Evolutionary conservation across 139 green algal genomes (phyloP), one percentile per base, ranked within the genome.

Genomic region (Trebouxia sp.): DNA sequence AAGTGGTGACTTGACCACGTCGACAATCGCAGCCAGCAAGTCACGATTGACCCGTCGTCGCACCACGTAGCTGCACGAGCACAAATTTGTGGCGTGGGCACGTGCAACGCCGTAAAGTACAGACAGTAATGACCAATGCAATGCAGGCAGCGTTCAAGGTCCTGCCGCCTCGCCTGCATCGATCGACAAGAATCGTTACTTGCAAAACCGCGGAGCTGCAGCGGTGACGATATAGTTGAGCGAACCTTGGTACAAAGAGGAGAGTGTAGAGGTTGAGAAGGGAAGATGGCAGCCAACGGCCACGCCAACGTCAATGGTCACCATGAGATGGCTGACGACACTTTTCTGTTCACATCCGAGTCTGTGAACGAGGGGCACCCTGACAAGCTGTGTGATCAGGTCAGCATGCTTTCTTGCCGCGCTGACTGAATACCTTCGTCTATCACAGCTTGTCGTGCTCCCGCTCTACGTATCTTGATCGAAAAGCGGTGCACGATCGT

Each of bases 281-380:
- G 6, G 2, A 77, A 24, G 7, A 72, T 72, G 62, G 62, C 62
- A 22, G 62, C 62, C 0, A 72, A 72, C 62, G 62, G 62, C 35
- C 62, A 72, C 32, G 30, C 30, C 30, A 69, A 69, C 37, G 62
- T 72, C 32, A 72, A 72, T 6, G 62, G 62, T 5, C 42, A 35
- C 20, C 62, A 72, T 17, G 62, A 72, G 35, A 77, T 77, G 69
- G 43, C 41, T 38, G 41, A 77, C 15, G 89, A 92, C 30, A 96
- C 90, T 11, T 99, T 99, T 87, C 88, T 99, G 30, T 99, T 98
- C 82, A 98, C 96, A 28, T 97, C 92, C 22, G 95, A 98, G 85
- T 92, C 90, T 9, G 94, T 98, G 35, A 98, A 98, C 69, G 94
- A 97, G 85, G 94, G 96, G 32, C 96, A 99, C 87, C 96, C 96